Conservation (phyloP, 1,284 basidiomycete genomes). For the Melampsora larici-populina region DNA sequence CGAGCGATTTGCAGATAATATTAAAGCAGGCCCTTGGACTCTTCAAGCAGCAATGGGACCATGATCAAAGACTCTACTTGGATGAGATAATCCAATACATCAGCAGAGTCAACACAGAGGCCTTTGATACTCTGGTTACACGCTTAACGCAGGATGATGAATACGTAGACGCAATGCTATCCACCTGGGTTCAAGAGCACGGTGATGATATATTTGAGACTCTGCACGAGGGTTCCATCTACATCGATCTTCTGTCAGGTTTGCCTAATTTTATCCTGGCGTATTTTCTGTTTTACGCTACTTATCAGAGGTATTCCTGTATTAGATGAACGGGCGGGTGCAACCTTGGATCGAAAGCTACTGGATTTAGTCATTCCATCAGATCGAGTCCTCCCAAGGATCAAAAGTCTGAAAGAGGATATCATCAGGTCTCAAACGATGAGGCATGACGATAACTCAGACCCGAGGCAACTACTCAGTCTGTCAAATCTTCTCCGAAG, state of each 20-base stretch:
- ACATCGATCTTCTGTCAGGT: background rate
- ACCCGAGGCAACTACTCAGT: background rate
- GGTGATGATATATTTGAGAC: background rate
- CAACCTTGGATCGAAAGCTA: conserved; percentile 1
- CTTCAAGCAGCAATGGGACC: background rate
- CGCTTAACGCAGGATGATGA: background rate
- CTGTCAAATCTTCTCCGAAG: background rate
- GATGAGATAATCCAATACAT: background rate
- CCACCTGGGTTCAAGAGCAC: background rate
- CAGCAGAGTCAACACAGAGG: background rate
- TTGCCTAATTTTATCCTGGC: background rate
- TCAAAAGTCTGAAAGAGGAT: background rate
- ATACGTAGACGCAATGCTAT: background rate
- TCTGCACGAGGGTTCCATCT: background rate
- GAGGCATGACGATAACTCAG: background rate
- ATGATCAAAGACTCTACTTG: background rate
- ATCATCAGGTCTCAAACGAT: background rate
- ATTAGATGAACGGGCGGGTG: background rate
- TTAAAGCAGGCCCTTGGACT: background rate
- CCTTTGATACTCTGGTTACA: background rate
- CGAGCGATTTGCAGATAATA: background rate
- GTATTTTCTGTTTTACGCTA: background rate
- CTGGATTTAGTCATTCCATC: conserved; percentile 2
- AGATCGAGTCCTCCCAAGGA: background rate
- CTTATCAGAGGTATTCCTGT: background rate